A percentile compares a stretch with the other conserved stretches of the same genome.
Evolutionary conservation across 768 basidiomycete species (phyloP).

Genomic region (Phylloporus sp.): DNA sequence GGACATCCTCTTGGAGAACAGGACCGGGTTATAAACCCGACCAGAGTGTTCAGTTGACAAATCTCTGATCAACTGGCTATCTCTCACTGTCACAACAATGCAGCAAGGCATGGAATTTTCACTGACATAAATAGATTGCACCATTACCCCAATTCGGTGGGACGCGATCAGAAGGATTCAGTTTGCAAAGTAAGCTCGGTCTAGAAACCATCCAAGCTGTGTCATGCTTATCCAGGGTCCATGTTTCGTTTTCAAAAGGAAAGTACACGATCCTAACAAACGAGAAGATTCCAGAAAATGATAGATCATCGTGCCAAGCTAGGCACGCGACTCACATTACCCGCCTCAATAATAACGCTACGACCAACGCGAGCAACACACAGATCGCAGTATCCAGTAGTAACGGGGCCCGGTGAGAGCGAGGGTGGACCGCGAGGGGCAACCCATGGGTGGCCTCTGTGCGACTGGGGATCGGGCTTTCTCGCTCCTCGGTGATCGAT

Average conservation of each 20-base stretch:
- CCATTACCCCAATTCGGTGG: slow-evolving; percentile 12
- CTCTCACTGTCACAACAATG: too few relatives aligned
- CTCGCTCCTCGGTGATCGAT: slow-evolving; percentile 9
- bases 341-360: slow-evolving; percentile 65
- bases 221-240: slow-evolving; percentile 11
- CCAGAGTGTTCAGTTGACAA: slow-evolving; percentile 20
- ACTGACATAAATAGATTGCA: slow-evolving; percentile 24
- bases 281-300: slow-evolving; percentile 9
- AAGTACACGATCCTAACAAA: slow-evolving; percentile 19
- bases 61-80: slow-evolving; percentile 20
- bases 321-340: slow-evolving; percentile 35
- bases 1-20: not conserved
- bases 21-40: slow-evolving; percentile 18
- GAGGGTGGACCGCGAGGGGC: slow-evolving; percentile 11
- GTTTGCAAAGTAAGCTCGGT: slow-evolving; percentile 17
- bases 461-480: slow-evolving; percentile 5
- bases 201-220: slow-evolving; percentile 20
- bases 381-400: slow-evolving; percentile 73
- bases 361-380: slow-evolving; percentile 62
- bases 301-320: slow-evolving; percentile 20
- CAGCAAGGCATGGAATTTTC: too few relatives aligned
- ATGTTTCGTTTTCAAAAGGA: slow-evolving; percentile 3
- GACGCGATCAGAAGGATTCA: slow-evolving; percentile 21
- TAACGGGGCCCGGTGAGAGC: slow-evolving; percentile 47
- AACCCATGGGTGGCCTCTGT: slow-evolving; percentile 20